phyloP scores from a whole-genome alignment of 2,329 filamentous ascomycete species.

The Ophiostoma australiae region DNA sequence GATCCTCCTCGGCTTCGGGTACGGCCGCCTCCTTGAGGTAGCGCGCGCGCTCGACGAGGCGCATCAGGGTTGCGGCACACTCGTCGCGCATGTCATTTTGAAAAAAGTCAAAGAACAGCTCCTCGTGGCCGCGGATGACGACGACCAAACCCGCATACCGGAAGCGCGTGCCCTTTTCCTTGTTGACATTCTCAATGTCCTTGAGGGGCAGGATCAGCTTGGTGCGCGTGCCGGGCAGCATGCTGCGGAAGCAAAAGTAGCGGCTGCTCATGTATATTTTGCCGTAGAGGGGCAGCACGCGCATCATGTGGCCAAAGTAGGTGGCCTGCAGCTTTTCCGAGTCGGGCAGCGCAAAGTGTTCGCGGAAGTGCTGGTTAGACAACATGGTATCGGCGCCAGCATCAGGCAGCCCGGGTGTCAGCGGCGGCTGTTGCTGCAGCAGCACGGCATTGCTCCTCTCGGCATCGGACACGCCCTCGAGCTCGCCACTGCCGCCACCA shows the following conservation, averaged over 20 bases:
- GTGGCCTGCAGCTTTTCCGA: conserved; percentile 80
- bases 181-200: conserved; percentile 88
- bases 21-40: conserved; percentile 63
- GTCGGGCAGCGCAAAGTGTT: conserved; percentile 82
- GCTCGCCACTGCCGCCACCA: conserved; percentile 35
- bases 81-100: conserved; percentile 76
- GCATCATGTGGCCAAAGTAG: conserved; percentile 88
- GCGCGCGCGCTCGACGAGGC: conserved; percentile 66
- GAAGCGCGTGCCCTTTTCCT: conserved; percentile 90
- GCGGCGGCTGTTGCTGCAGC: background rate
- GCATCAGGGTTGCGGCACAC: conserved; percentile 75
- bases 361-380: conserved; percentile 75
- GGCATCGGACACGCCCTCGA: conserved; percentile 33
- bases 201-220: conserved; percentile 87
- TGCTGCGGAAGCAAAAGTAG: conserved; percentile 86
- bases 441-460: background rate
- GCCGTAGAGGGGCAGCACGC: conserved; percentile 85
- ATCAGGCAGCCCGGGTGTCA: conserved; percentile 40
- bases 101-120: conserved; percentile 92
- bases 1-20: conserved; percentile 61
- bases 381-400: conserved; percentile 59
- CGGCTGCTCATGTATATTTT: conserved; percentile 91
- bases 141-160: conserved; percentile 86
- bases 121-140: conserved; percentile 90
- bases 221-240: conserved; percentile 82